Percentiles rank a stretch among this genome's conserved stretches.
phyloP scores from a whole-genome alignment of 495 filamentous ascomycete species.

The Rhizodiscina lignyota region DNA sequence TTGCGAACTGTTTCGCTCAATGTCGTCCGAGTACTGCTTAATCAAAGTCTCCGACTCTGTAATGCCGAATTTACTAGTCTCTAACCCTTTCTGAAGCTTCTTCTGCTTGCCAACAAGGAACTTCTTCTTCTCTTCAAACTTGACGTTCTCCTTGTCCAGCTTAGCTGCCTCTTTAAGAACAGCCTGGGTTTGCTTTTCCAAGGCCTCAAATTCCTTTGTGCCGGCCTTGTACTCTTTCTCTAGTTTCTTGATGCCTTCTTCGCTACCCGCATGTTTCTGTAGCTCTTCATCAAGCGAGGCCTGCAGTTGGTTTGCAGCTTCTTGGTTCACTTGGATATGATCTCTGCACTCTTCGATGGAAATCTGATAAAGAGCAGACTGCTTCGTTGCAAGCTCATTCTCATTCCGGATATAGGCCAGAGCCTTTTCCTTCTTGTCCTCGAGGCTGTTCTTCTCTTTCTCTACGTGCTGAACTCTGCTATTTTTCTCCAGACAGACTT shows the following conservation, averaged over 20 bases:
- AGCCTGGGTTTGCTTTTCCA: constrained; percentile 68
- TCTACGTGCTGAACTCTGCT: constrained; percentile 91
- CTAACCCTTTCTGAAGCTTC: constrained; percentile 82
- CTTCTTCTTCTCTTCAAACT: constrained; percentile 94
- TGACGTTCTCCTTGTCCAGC: constrained; percentile 89
- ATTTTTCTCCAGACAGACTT: constrained; percentile 87
- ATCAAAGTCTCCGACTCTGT: constrained; percentile 62
- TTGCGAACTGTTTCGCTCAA: constrained; percentile 55
- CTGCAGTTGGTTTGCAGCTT: constrained; percentile 81
- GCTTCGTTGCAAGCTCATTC: constrained; percentile 80
- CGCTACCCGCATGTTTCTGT: constrained; percentile 80
- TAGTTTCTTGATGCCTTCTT: constrained; percentile 77
- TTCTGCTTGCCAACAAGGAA: constrained; percentile 78
- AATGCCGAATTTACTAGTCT: constrained; percentile 47
- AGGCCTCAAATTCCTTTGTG: constrained; percentile 59
- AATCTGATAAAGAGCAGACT: constrained; percentile 79
- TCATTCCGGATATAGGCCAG: constrained; percentile 77
- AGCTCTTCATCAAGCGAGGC: constrained; percentile 72
- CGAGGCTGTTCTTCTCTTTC: constrained; percentile 82
- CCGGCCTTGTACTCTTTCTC: constrained; percentile 73
- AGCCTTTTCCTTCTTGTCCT: constrained; percentile 93
- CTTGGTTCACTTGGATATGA: constrained; percentile 77
- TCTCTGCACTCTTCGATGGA: constrained; percentile 75
- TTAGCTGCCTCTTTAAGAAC: constrained; percentile 77
- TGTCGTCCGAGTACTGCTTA: constrained; percentile 58